Evolutionary conservation across 1,284 basidiomycete genomes (phyloP).

Genomic region (Ceratobasidium sp.): DNA sequence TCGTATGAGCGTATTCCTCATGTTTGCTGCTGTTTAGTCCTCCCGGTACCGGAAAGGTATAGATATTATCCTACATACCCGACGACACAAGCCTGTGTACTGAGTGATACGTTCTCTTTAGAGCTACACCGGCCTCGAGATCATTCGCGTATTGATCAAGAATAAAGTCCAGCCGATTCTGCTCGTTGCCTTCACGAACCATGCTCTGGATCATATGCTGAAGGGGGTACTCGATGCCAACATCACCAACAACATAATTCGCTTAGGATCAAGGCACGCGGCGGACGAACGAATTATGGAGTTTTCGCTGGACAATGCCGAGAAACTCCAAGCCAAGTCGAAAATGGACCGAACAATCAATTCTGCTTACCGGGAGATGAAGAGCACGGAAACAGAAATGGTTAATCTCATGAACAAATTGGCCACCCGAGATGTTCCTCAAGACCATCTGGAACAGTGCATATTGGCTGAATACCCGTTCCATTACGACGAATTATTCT

Average conservation of each 20-base stretch:
- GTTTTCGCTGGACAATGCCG: conserved; percentile 64
- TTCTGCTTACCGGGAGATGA: conserved; percentile 58
- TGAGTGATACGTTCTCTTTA: too few species aligned
- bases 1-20: too few species aligned
- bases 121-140: conserved; percentile 75
- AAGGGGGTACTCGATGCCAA: conserved; percentile 55
- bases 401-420: conserved; percentile 62
- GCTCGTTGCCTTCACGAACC: conserved; percentile 80
- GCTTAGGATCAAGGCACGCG: conserved; percentile 71
- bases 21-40: too few species aligned
- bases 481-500: conserved; percentile 58
- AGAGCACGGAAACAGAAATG: conserved; percentile 63
- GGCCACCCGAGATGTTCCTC: conserved; percentile 58
- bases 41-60: conserved; percentile 81
- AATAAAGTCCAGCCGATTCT: conserved; percentile 68
- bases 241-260: conserved; percentile 72
- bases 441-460: conserved; percentile 59
- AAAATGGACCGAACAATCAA: conserved; percentile 60
- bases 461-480: conserved; percentile 61
- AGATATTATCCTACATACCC: too few species aligned
- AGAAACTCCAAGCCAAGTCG: conserved; percentile 53
- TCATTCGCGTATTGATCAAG: conserved; percentile 69
- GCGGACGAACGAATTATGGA: conserved; percentile 69
- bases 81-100: conserved; percentile 54
- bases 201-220: conserved; percentile 62